Conservation (phyloP, 257 asterid species). For the Handroanthus guayacan region DNA sequence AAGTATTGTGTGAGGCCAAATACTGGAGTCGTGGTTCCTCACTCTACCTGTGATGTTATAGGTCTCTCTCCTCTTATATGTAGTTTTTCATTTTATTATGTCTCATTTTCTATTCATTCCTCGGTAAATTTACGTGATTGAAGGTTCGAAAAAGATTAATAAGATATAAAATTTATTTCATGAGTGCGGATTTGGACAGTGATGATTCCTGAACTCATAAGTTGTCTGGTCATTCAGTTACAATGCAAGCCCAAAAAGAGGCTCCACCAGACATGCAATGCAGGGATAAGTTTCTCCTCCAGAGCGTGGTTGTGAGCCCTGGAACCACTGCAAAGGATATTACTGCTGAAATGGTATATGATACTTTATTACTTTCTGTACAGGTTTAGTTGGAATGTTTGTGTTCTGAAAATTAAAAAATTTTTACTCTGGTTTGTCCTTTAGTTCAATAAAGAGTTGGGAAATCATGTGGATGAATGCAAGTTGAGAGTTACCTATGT, state of each 20-base stretch:
- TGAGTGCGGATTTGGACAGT: constrained; percentile 7
- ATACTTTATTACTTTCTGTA: constrained; percentile 10
- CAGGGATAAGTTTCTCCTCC: constrained; percentile 97
- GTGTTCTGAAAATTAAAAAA: neutral
- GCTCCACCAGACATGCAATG: constrained; percentile 91
- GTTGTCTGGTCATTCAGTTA: constrained; percentile 60
- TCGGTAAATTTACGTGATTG: neutral
- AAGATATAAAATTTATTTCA: neutral
- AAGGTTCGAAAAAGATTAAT: constrained; percentile 1
- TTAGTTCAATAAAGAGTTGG: constrained; percentile 87
- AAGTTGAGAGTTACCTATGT: constrained; percentile 89
- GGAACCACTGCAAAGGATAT: constrained; percentile 76
- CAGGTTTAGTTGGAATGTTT: neutral
- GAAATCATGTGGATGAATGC: constrained; percentile 87
- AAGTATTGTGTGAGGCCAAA: constrained; percentile 98
- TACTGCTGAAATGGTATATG: constrained; percentile 77
- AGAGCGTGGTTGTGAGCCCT: constrained; percentile 64
- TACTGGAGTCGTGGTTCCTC: constrained; percentile 92
- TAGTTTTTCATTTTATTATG: neutral
- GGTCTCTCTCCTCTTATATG: constrained; percentile 51
- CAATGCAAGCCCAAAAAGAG: constrained; percentile 99
- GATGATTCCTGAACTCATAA: constrained; percentile 32
- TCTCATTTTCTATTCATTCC: neutral
- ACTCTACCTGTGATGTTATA: constrained; percentile 71
- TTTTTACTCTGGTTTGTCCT: constrained; percentile 31